phyloP scores from a whole-genome alignment of 176 grass and related monocot species.

The Aegilops longissima region DNA sequence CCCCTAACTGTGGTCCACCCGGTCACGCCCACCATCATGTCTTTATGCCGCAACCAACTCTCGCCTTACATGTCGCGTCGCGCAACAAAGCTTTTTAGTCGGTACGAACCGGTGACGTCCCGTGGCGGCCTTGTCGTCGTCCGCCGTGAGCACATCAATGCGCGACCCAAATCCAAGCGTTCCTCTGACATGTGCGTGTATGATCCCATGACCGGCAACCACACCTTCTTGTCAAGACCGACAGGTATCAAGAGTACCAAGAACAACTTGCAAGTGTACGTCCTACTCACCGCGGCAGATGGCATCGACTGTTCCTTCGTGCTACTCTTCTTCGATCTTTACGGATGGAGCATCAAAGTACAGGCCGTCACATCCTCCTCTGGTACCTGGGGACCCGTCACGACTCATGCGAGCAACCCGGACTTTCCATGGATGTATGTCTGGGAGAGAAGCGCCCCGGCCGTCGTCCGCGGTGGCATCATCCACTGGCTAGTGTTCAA shows the following conservation, averaged over 20 bases:
- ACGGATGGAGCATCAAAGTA: neutral
- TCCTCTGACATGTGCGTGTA: neutral
- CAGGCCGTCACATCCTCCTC: neutral
- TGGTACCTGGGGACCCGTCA: neutral
- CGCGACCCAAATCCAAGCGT: neutral
- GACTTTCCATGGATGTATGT: no score
- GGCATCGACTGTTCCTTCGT: neutral
- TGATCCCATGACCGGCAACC: neutral
- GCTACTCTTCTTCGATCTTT: neutral
- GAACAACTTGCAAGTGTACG: neutral
- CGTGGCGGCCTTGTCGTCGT: neutral
- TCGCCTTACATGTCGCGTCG: neutral
- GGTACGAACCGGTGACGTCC: neutral
- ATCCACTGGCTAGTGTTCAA: no score
- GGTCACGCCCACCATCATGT: neutral
- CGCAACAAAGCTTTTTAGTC: accelerated
- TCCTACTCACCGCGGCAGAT: neutral
- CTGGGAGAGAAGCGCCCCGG: no score
- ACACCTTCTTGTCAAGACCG: neutral
- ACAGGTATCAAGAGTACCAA: neutral
- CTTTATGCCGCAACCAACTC: neutral
- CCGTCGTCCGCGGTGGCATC: no score
- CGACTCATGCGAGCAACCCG: no score
- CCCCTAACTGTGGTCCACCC: neutral
- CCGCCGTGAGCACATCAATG: neutral